Evolutionary conservation across 2,329 filamentous ascomycete genomes (phyloP).

Genomic region (Biscogniauxia sp.): DNA sequence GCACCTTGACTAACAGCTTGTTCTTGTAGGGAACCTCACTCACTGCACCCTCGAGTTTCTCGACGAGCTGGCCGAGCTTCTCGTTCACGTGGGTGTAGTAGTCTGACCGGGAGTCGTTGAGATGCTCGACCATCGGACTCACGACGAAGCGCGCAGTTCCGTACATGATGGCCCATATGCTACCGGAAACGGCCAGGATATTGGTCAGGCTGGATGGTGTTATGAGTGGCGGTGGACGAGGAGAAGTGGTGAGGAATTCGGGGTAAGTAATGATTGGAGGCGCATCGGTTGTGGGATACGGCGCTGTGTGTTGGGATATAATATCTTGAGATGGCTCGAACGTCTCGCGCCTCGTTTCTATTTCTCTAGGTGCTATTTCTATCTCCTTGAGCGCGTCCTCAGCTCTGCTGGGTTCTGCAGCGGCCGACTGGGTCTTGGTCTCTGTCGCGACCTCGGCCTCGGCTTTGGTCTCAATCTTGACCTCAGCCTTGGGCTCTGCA

Average conservation of each 20-base stretch:
- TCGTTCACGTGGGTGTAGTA: slow-evolving; percentile 47
- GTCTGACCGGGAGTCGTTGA: slow-evolving; percentile 52
- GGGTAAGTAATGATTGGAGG: slow-evolving; percentile 68
- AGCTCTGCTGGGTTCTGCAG: slow-evolving; percentile 1
- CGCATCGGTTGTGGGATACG: slow-evolving; percentile 39
- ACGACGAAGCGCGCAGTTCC: slow-evolving; percentile 69
- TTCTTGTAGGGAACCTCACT: slow-evolving; percentile 56
- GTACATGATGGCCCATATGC: slow-evolving; percentile 63
- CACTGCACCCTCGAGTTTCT: slow-evolving; percentile 54
- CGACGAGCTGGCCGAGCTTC: slow-evolving; percentile 46
- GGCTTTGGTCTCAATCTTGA: neutral
- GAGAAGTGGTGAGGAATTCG: slow-evolving; percentile 61
- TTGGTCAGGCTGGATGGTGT: slow-evolving; percentile 58
- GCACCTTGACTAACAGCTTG: slow-evolving; percentile 20
- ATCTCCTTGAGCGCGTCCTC: slow-evolving; percentile 1
- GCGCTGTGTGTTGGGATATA: slow-evolving; percentile 3
- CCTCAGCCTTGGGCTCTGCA: slow-evolving; percentile 1
- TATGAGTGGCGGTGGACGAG: slow-evolving; percentile 58
- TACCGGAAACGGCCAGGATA: slow-evolving; percentile 56
- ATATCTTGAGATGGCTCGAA: slow-evolving; percentile 1
- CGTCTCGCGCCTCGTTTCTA: neutral
- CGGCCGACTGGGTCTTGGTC: neutral
- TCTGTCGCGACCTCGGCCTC: neutral
- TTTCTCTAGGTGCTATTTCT: slow-evolving; percentile 3
- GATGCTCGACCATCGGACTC: slow-evolving; percentile 56